Evolutionary conservation across 768 basidiomycete species (phyloP).

Genomic region (Agaricus subrufescens): DNA sequence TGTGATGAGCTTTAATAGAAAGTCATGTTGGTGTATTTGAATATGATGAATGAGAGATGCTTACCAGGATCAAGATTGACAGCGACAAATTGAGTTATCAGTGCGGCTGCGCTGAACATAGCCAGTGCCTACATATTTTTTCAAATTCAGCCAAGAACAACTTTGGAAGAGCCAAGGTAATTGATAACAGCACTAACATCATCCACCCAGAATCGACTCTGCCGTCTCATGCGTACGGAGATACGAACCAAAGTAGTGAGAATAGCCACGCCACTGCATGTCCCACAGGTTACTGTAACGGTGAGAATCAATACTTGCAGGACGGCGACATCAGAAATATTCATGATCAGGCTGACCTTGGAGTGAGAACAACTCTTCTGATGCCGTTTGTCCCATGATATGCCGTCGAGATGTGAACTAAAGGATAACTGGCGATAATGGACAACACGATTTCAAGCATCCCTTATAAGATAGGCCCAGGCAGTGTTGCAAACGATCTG

Average conservation of each 20-base stretch:
- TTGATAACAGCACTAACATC: neutral
- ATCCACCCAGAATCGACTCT: conserved; percentile 1
- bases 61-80: neutral
- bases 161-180: too few relatives aligned
- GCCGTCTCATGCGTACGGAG: neutral
- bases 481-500: too few relatives aligned
- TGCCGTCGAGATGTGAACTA: too few relatives aligned
- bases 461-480: too few relatives aligned
- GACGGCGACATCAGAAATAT: neutral
- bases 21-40: neutral
- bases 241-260: neutral
- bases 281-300: neutral
- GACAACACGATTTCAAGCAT: too few relatives aligned
- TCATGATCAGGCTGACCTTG: neutral
- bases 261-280: neutral
- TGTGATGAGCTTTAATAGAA: neutral
- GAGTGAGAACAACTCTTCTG: neutral
- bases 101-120: neutral
- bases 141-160: neutral
- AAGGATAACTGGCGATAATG: too few relatives aligned
- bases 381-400: too few relatives aligned
- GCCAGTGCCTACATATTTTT: neutral
- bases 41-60: neutral
- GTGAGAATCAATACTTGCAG: neutral
- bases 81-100: neutral